Evolutionary conservation across 2,329 filamentous ascomycete species (phyloP).

Genomic region (Torrubiella hemipterigena): DNA sequence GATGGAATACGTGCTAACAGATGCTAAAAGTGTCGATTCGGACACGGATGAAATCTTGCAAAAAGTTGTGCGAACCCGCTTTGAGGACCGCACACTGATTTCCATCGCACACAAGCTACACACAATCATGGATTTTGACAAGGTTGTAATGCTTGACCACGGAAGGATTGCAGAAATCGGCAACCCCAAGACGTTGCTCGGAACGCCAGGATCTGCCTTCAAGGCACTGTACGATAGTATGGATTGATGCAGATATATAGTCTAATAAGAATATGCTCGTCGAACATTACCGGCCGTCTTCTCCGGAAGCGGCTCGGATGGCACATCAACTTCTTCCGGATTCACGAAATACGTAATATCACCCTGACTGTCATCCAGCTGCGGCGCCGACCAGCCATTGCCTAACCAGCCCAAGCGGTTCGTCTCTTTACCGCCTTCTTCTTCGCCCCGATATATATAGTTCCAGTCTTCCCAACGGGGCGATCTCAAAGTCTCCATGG

Average conservation of each 20-base stretch:
- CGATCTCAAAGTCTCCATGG: slow-evolving; percentile 25
- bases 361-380: background rate
- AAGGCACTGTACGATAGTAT: slow-evolving; percentile 4
- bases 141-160: background rate
- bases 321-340: background rate
- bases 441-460: background rate
- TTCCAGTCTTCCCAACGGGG: slow-evolving; percentile 32
- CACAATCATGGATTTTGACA: background rate
- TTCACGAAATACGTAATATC: background rate
- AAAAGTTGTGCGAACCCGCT: background rate
- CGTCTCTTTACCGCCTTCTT: background rate
- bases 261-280: background rate
- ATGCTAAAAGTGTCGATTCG: background rate
- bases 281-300: background rate
- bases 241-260: too few relatives aligned
- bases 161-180: background rate
- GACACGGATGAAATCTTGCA: background rate
- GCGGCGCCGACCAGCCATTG: background rate
- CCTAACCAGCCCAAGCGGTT: background rate
- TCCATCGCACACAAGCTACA: background rate
- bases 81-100: background rate
- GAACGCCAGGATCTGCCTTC: slow-evolving; percentile 2
- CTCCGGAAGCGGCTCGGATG: background rate
- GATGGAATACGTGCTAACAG: too few relatives aligned
- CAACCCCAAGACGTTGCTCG: background rate